Evolutionary conservation across 148 eudicot genomes (phyloP), one percentile per base, ranked within the genome.

Genomic region (Vaccinium darrowii): DNA sequence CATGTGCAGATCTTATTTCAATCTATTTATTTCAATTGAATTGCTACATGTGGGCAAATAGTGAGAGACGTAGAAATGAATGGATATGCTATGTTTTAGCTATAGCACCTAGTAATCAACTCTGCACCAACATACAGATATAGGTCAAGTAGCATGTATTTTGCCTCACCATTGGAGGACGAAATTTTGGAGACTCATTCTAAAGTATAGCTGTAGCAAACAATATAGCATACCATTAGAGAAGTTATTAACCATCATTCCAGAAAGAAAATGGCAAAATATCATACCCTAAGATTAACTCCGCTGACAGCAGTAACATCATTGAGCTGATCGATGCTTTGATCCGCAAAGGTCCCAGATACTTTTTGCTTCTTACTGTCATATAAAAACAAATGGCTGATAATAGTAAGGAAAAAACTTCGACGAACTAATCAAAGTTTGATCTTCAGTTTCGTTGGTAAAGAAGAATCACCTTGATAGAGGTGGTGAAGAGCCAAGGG

Each of bases 301-400:
- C 99, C 99, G 89, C 99, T 95, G 65, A 94, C 98, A 81, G 98
- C 98, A 88, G 98, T 94, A 85, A 97, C 99, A 93, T 97, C 99
- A 91, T 94, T 97, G 63, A 95, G 98, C 80, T 95, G 99, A 82
- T 97, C 98, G 83, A 97, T 97, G 92, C 99, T 97, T 89, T 97
- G 99, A 90, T 95, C 98, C 47, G 87, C 81, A 75, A 89, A 92
- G 65, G 84, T 83, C 75, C 93, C 98, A 74, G 93, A 89, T 84
- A 90, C 92, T 76, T 95, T 97, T 89, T 97, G 99, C 93, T 97
- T 97, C 91, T 97, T 97, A 85, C 99, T 97, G 89, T 52, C 51
- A 86, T 53, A 62, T 73, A 75, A 39, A 7, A 62, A 30, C 50
- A 15, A 62, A 18, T 49, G 27, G 63, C 27, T 50, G 49, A 74